Percentiles rank a stretch among this genome's conserved stretches.
Evolutionary conservation across 2,329 filamentous ascomycete genomes (phyloP).

Genomic region (Epichloe gansuensis): DNA sequence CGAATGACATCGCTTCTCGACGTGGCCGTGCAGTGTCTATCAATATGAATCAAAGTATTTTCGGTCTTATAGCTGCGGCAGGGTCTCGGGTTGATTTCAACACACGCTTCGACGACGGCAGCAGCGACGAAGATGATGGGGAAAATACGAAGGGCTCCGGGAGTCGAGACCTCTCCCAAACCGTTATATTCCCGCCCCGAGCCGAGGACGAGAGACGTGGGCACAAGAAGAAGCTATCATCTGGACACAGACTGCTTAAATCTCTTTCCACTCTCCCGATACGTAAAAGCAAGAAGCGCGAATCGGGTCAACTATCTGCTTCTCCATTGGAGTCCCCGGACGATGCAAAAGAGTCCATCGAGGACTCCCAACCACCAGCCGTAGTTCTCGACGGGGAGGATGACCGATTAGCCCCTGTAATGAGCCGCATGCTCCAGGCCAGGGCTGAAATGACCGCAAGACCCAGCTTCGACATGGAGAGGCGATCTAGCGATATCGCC

Average conservation of each 20-base stretch:
- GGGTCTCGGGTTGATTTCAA: conserved; percentile 75
- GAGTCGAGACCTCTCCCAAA: conserved; percentile 30
- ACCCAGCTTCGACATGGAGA: conserved; percentile 45
- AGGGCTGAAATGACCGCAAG: conserved; percentile 49
- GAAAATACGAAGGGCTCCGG: conserved; percentile 30
- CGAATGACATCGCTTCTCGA: conserved; percentile 26
- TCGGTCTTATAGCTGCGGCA: conserved; percentile 81
- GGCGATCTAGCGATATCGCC: conserved; percentile 28
- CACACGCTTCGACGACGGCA: conserved; percentile 64
- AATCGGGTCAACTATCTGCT: conserved; percentile 27
- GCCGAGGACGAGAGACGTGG: conserved; percentile 20
- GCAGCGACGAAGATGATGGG: conserved; percentile 71
- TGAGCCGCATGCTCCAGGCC: conserved; percentile 68
- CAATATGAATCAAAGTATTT: conserved; percentile 90
- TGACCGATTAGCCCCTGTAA: conserved; percentile 52
- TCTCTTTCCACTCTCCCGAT: conserved; percentile 50
- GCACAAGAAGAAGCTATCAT: conserved; percentile 48
- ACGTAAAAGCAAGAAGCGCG: conserved; percentile 29
- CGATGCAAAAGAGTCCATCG: conserved; percentile 16
- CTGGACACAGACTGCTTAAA: conserved; percentile 49
- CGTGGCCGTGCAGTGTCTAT: conserved; percentile 39
- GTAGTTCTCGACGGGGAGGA: conserved; percentile 16
- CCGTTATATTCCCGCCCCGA: conserved; percentile 25
- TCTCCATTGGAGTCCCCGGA: conserved; percentile 21
- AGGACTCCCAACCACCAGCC: conserved; percentile 12